Evolutionary conservation across 2,329 filamentous ascomycete genomes (phyloP).

Genomic region (Fusarium sp.): DNA sequence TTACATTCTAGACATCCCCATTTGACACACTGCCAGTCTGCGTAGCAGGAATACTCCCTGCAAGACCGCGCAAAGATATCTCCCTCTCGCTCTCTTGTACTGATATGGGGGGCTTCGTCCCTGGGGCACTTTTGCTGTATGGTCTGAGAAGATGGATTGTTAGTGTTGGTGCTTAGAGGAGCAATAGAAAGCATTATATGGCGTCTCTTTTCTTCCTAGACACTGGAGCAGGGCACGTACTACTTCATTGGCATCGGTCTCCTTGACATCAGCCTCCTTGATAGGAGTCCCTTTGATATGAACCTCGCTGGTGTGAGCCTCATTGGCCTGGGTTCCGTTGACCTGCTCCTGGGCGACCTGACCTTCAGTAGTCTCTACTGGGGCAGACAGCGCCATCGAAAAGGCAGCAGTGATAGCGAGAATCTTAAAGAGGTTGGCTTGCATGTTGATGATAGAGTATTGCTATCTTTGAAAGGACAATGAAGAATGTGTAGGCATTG

Average conservation of each 20-base stretch:
- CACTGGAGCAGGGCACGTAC: not conserved
- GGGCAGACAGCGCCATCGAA: not conserved
- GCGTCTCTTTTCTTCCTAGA: not conserved
- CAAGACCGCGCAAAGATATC: not conserved
- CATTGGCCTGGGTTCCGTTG: not conserved
- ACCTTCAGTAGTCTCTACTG: not conserved
- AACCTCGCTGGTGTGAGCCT: no score
- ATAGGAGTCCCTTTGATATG: no score
- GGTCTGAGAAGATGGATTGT: not conserved
- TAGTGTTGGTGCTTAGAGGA: not conserved
- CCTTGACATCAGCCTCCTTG: no score
- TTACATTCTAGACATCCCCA: not conserved
- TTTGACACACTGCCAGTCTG: not conserved
- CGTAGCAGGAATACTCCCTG: not conserved
- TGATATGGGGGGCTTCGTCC: constrained; percentile 1
- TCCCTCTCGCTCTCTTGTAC: not conserved
- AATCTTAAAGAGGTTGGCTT: not conserved
- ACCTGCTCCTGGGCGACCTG: not conserved
- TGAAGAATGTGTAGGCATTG: not conserved
- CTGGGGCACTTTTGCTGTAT: not conserved
- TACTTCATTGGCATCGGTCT: not conserved
- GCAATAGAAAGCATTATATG: not conserved
- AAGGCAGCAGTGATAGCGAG: not conserved
- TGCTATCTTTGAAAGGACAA: not conserved
- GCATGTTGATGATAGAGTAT: not conserved